These are phyloP conservation scores for Fusarium zealandicum DNA, from an alignment of 2,329 filamentous ascomycete genomes.

Conservation along the genomic window DNA sequence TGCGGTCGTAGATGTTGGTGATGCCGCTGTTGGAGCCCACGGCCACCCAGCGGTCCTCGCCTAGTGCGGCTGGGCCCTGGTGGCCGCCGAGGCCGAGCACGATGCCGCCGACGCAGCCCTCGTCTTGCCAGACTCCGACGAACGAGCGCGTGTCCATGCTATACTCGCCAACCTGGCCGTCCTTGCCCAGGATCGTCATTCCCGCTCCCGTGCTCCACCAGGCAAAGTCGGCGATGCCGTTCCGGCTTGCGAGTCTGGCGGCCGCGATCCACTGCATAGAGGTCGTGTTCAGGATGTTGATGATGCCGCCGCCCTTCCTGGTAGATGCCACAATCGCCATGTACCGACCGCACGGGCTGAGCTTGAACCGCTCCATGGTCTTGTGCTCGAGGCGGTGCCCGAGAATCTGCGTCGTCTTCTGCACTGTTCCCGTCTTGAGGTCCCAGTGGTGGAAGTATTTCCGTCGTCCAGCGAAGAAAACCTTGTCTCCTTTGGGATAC, in stretches of 20 bases:
- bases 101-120: slow-evolving; percentile 86
- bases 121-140: slow-evolving; percentile 85
- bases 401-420: slow-evolving; percentile 80
- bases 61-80: slow-evolving; percentile 66
- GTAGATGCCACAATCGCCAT: slow-evolving; percentile 83
- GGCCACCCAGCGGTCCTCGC: slow-evolving; percentile 87
- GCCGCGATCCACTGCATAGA: slow-evolving; percentile 90
- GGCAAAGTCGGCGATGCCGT: slow-evolving; percentile 87
- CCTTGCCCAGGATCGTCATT: slow-evolving; percentile 82
- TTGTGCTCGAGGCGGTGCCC: slow-evolving; percentile 83
- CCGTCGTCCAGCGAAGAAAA: slow-evolving; percentile 88
- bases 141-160: slow-evolving; percentile 73
- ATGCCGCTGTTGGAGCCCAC: slow-evolving; percentile 87
- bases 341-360: slow-evolving; percentile 85
- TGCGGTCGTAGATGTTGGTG: slow-evolving; percentile 91
- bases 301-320: slow-evolving; percentile 83
- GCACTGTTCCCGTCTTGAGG: slow-evolving; percentile 78
- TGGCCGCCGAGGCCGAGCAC: slow-evolving; percentile 80
- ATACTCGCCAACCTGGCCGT: slow-evolving; percentile 92
- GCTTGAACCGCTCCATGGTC: slow-evolving; percentile 88
- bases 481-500: slow-evolving; percentile 73
- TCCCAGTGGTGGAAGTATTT: slow-evolving; percentile 97
- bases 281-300: slow-evolving; percentile 82
- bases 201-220: slow-evolving; percentile 92
- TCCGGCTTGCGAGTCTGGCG: slow-evolving; percentile 79